A percentile compares a stretch with the other conserved stretches of the same genome.
Evolutionary conservation across 1,139 yeast species (phyloP).

Genomic region (Groenewaldozyma sp.): DNA sequence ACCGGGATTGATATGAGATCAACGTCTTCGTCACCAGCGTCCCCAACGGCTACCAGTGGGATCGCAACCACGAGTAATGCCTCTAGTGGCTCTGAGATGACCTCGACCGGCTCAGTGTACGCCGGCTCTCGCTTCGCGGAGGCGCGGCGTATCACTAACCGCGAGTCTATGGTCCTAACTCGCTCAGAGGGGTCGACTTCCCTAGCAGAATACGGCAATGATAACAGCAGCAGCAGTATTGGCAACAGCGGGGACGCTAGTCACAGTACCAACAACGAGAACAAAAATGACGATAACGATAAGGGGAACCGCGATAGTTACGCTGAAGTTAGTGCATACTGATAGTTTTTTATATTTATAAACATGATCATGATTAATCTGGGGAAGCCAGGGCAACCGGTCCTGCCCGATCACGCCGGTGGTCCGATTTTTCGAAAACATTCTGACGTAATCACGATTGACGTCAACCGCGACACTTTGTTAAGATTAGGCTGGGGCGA

Average conservation of each 20-base stretch:
- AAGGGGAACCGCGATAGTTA: slow-evolving; percentile 20
- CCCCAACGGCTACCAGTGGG: not conserved
- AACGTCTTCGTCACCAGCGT: not conserved
- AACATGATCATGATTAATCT: no score
- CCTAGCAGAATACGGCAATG: not conserved
- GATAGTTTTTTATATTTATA: no score
- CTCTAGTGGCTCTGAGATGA: no score
- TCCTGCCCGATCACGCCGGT: no score
- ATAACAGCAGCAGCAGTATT: not conserved
- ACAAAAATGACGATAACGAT: slow-evolving; percentile 1
- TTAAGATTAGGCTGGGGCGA: no score
- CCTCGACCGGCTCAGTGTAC: no score
- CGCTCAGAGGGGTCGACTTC: slow-evolving; percentile 1
- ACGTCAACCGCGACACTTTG: no score
- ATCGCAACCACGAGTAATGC: not conserved
- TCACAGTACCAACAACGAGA: slow-evolving; percentile 1
- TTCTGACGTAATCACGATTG: no score
- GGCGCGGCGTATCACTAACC: not conserved
- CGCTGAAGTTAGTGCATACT: slow-evolving; percentile 25
- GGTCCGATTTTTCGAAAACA: no score
- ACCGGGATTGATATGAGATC: not conserved
- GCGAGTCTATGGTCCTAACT: not conserved
- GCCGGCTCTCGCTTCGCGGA: no score
- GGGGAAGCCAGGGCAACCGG: no score
- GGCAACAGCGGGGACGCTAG: not conserved